Conservation (phyloP, 805 yeast species). For the Isabelozyma pseudorhagii region DNA sequence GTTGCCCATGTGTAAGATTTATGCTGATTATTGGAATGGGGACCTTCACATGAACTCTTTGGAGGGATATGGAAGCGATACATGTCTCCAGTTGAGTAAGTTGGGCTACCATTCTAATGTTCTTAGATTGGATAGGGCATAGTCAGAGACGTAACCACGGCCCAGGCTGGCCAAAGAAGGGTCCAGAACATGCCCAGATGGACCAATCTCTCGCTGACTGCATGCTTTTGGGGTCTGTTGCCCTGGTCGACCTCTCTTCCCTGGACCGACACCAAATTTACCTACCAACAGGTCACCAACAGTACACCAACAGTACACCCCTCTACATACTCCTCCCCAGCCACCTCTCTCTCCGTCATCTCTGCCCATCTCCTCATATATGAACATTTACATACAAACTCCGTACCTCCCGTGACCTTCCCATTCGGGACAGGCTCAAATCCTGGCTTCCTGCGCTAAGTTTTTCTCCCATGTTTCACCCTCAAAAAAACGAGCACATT, state of each 20-base stretch:
- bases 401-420: too few relatives aligned
- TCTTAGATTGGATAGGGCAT: constrained; percentile 71
- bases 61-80: constrained; percentile 92
- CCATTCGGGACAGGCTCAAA: not conserved
- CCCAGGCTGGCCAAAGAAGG: not conserved
- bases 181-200: too few relatives aligned
- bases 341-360: not conserved
- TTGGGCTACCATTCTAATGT: constrained; percentile 66
- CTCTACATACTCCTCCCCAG: not conserved
- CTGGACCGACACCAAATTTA: too few relatives aligned
- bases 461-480: not conserved
- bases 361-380: not conserved
- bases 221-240: too few relatives aligned
- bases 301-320: not conserved
- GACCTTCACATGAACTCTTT: constrained; percentile 75
- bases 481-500: not conserved
- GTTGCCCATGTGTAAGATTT: constrained; percentile 86
- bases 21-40: constrained; percentile 97
- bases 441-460: not conserved
- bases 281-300: not conserved
- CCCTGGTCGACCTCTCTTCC: too few relatives aligned
- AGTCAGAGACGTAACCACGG: not conserved
- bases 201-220: too few relatives aligned
- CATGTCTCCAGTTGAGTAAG: constrained; percentile 73
- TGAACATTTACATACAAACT: too few relatives aligned